Base-by-base conservation (phyloP, 176 grass and related monocot genomes). In the Carex kokanica region DNA sequence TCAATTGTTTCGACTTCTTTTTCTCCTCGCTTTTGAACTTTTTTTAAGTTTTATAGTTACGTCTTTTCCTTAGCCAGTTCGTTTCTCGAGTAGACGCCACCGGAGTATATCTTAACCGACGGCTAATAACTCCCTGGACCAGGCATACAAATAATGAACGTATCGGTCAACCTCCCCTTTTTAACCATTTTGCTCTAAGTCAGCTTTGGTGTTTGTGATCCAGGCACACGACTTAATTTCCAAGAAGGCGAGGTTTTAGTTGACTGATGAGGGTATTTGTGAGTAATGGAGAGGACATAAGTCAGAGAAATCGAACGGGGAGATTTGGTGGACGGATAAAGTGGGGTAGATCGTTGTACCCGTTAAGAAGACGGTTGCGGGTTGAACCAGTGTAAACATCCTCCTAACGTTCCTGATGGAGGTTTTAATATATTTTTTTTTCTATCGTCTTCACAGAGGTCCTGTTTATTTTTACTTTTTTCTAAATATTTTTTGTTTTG, bases 31-130 rank as follows among this genome's bases (percentile, higher is more conserved):
- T 82, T 81, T 82, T 82, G 40, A 71, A 71, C 36, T 7, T 67
- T 82, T 82, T 67, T 24, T 0, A n/a, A 38, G 23, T 21, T 60
- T 79, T 79, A 43, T 43, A 31, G 13, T 81, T 81, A 49, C 53
- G 61, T 47, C 40, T 49, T 67, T 82, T 82, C 53, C 41, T 62
- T 45, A 38, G 53, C 80, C 20, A 25, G 40, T 82, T 82, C 40
- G 80, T 64, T 82, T 67, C n/a, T 65, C 79, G 38, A 66, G 79
- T 64, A 82, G 73, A 77, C 73, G 80, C 61, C 40, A 82, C 43
- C 18, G 59, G 38, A 54, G 23, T 54, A 75, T 53, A 53, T 75
- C 72, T 17, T 8, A 77, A 29, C 73, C 1, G 73, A 56, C 24
- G 45, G 7, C 6, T 17, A 8, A 29, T 18, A 5, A 7, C 18